Conservation (phyloP, 2,329 filamentous ascomycete species). For the Cladorrhinum sp. region DNA sequence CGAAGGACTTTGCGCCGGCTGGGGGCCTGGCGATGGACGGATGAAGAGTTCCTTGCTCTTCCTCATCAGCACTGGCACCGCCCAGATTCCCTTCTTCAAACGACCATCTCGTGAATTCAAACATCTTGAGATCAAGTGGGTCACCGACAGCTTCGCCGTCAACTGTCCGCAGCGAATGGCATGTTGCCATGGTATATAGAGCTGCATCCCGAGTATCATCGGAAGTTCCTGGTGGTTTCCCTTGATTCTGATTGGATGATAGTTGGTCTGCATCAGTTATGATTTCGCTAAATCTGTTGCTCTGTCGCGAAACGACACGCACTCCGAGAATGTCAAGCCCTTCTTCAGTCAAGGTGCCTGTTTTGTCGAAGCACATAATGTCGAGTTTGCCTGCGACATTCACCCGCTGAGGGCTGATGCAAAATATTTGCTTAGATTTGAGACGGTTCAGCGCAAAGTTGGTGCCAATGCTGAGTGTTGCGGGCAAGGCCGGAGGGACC, state of each 20-base stretch:
- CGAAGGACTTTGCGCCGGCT: constrained; percentile 42
- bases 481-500: constrained; percentile 89
- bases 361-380: constrained; percentile 97
- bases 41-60: constrained; percentile 71
- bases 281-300: constrained; percentile 69
- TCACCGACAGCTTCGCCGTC: constrained; percentile 90
- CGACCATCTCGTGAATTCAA: constrained; percentile 89
- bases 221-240: constrained; percentile 28
- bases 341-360: constrained; percentile 95
- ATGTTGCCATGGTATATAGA: constrained; percentile 94
- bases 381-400: constrained; percentile 96
- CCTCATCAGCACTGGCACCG: constrained; percentile 55
- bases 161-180: constrained; percentile 83
- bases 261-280: constrained; percentile 62
- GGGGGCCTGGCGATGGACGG: constrained; percentile 90
- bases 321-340: constrained; percentile 91
- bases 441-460: constrained; percentile 88
- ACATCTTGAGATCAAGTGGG: constrained; percentile 96
- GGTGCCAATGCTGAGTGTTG: constrained; percentile 92
- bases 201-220: constrained; percentile 53
- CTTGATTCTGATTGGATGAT: constrained; percentile 41
- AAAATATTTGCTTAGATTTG: constrained; percentile 89
- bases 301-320: constrained; percentile 66
- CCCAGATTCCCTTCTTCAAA: constrained; percentile 84
- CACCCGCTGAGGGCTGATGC: constrained; percentile 94